Base-by-base conservation (phyloP, 2,329 filamentous ascomycete genomes). In the Alternaria hordeiaustralica region DNA sequence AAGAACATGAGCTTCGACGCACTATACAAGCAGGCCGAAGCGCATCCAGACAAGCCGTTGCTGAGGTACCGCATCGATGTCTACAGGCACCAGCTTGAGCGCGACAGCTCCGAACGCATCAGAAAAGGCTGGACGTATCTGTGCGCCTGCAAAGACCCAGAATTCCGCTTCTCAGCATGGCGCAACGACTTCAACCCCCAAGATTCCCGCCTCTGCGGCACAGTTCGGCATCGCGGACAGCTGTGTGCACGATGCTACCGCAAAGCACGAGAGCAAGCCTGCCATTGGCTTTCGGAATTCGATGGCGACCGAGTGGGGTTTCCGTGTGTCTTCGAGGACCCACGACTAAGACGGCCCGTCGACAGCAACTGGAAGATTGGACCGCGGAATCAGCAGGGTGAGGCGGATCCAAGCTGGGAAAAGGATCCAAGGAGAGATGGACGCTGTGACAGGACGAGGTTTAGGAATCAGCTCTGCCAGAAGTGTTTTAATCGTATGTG, bases 1-100 rank as follows among this genome's bases (percentile, higher is more conserved):
- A 73, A 65, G 36, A 74, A 74, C 23, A 66, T 72, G 64, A 73
- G 69, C 59, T 70, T 72, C 41, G 64, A 69, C 49, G 64, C 64
- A n/a, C 60, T 74, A 6, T 67, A 71, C 26, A 60, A 61, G 36
- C 63, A 60, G 30, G 60, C 69, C 47, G 65, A 69, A 25, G 43
- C 44, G 41, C 61, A 65, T 15, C 50, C 65, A 7, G 64, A 73
- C 20, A 54, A n/a, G 20, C 60, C 55, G 10, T 41, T 55, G 10
- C 51, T 73, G 18, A 68, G 61, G 11, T 59, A 57, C 25, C 60
- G 69, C 20, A 63, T 73, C n/a, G 60, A 73, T 25, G 53, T 44
- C 8, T 70, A 71, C 57, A 67, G 63, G 57, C 62, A 64, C 20
- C 66, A 74, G 49, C 67, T 74, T 25, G 65, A 72, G 33, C 61